These are phyloP conservation scores for Coemansia sp. DNA, from an alignment of 192 early-diverging fungal species.

Conservation along the genomic window DNA sequence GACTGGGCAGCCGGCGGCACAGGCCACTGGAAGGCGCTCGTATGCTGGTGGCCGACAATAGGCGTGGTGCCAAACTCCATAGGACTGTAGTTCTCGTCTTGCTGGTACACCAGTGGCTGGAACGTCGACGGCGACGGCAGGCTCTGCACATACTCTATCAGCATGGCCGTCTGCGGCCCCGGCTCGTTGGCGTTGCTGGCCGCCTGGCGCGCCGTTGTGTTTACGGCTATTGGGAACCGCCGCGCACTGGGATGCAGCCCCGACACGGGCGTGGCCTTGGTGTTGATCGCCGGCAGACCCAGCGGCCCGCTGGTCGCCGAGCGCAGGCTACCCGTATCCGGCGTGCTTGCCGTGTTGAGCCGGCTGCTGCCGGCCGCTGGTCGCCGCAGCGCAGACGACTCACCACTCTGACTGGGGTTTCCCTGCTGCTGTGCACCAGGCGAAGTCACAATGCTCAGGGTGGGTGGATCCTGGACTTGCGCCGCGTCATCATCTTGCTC, in stretches of 20 bases:
- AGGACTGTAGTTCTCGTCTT: conserved; percentile 66
- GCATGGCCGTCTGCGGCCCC: conserved; percentile 64
- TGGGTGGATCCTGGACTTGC: conserved; percentile 9
- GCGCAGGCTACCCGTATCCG: conserved; percentile 7
- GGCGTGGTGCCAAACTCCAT: conserved; percentile 71
- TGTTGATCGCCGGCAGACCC: background rate
- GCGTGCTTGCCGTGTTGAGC: conserved; percentile 9
- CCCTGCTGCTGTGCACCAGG: conserved; percentile 4
- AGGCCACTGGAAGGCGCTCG: conserved; percentile 70
- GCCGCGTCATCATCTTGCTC: too few relatives aligned
- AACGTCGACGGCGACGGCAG: conserved; percentile 71
- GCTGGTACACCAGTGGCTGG: conserved; percentile 70
- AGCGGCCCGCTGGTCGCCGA: background rate
- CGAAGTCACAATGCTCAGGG: conserved; percentile 38
- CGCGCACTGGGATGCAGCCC: conserved; percentile 9
- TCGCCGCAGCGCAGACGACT: conserved; percentile 5
- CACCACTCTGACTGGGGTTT: too few relatives aligned
- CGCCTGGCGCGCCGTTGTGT: conserved; percentile 26
- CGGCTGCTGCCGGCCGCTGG: conserved; percentile 6
- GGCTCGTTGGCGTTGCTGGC: conserved; percentile 38
- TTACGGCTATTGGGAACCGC: conserved; percentile 41
- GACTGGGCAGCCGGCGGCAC: too few relatives aligned
- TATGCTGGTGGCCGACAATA: conserved; percentile 52
- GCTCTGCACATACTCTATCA: conserved; percentile 55
- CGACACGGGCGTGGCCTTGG: background rate